Evolutionary conservation across 139 green algal species (phyloP), one percentile per base, ranked within the genome.

Genomic region (Chlamydomonas schloesseri): DNA sequence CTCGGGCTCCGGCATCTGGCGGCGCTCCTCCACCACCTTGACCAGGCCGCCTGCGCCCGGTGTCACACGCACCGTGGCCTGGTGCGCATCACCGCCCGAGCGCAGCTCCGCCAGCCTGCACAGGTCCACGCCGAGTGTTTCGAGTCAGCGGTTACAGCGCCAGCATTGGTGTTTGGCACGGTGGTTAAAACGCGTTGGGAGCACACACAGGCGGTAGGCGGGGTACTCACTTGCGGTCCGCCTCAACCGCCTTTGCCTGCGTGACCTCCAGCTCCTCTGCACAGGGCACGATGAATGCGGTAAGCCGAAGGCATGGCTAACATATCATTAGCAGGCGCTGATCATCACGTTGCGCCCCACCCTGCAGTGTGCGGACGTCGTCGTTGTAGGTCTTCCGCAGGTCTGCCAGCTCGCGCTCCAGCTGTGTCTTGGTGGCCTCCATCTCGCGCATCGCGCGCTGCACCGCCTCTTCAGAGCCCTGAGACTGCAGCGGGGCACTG

Each of bases 261-360:
- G 83, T 81, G n/a, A 64, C 53, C 33, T 88, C 83, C 29, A 88
- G 73, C 73, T 88, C 83, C 46, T 88, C 83, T 88, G 73, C n/a
- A 72, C 47, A 26, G 8, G n/a, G 36, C 46, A 37, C 13, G 3
- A 71, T 11, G 64, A 71, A 4, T n/a, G n/a, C n/a, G n/a, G n/a
- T n/a, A n/a, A n/a, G n/a, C n/a, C n/a, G n/a, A n/a, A n/a, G n/a
- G n/a, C n/a, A n/a, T n/a, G n/a, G n/a, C n/a, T n/a, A n/a, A n/a
- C n/a, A n/a, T n/a, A n/a, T n/a, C n/a, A n/a, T n/a, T n/a, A n/a
- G n/a, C n/a, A n/a, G n/a, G n/a, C n/a, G n/a, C n/a, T n/a, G n/a
- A n/a, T n/a, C n/a, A n/a, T n/a, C n/a, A n/a, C n/a, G n/a, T 31
- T 47, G 13, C 17, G 23, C 68, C n/a, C 14, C 60, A 83, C 76